Base-by-base conservation (phyloP, 2,329 filamentous ascomycete genomes). In the Neonectria magnoliae region DNA sequence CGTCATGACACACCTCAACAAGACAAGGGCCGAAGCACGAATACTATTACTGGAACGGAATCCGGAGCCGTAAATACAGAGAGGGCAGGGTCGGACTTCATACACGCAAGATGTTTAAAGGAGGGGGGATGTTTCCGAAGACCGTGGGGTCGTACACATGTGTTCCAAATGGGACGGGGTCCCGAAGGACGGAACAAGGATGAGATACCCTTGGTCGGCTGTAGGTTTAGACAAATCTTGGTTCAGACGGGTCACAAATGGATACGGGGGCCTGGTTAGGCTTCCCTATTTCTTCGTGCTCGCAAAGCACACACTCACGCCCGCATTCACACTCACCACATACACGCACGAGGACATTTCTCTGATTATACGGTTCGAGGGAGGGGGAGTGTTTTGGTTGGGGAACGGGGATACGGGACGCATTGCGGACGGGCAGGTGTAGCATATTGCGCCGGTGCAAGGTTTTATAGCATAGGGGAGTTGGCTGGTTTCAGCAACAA, bases 1-100 rank as follows among this genome's bases (percentile, higher is more conserved):
- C 72, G 81, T 85, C 54, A 89, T 89, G 87, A 81, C 83, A 57
- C 77, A 81, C 60, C 77, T 89, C 20, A 85, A 85, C 65, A 76
- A 79, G 60, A 76, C 78, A 29, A 81, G 81, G 70, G 67, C 73
- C 2, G 78, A 81, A 14, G 83, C 82, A 53, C 76, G 72, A 55
- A 74, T 72, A 18, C 67, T 72, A 20, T 59, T 67, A 56, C 54
- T 71, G 6, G 65, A 60, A 44, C 64, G 63, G 41, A 55, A 60
- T 25, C 57, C 55, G 55, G 65, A 65, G 38, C 55, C 65, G 67
- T 73, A 61, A 57, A 64, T 63, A 56, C 53, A 62, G 48, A 54
- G 36, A n/a, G 38, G 47, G 38, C 57, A 44, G 52, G 16, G 60
- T 57, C 57, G 42, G 25, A 36, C 36, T 42, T 51, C 27, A 41